Percentiles rank a stretch among this genome's conserved stretches.
Evolutionary conservation across 164 flowering plant genomes (phyloP).

Genomic region (Malania oleifera): DNA sequence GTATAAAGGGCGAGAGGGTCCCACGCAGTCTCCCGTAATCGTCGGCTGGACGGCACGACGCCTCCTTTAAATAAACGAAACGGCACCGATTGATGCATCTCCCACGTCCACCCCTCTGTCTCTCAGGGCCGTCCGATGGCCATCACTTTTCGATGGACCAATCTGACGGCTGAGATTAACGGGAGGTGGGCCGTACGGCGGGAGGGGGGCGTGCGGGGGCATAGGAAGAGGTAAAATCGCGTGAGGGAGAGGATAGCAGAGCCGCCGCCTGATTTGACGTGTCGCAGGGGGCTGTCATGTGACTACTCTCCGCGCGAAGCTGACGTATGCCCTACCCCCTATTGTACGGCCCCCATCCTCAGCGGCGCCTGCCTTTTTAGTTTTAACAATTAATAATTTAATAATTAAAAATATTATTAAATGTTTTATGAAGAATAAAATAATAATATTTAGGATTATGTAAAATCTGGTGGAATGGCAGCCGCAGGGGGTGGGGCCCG

Average conservation of each 20-base stretch:
- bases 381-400: no score
- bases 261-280: conserved; percentile 67
- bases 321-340: conserved; percentile 46
- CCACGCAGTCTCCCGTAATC: conserved; percentile 49
- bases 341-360: conserved; percentile 32
- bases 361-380: conserved; percentile 26
- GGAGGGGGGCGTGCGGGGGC: conserved; percentile 1
- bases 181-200: not conserved
- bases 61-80: not conserved
- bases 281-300: conserved; percentile 30
- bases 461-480: no score
- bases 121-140: conserved; percentile 8
- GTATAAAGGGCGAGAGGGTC: conserved; percentile 26
- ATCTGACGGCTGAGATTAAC: no score
- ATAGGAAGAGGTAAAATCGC: no score
- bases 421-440: no score
- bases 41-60: conserved; percentile 47
- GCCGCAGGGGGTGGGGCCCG: no score
- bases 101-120: no score
- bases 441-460: no score
- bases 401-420: no score
- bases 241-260: no score
- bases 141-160: not conserved
- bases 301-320: conserved; percentile 12
- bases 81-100: no score